A percentile compares a stretch with the other conserved stretches of the same genome.
These are phyloP conservation scores for Elsinoe batatas DNA, from an alignment of 2,329 filamentous ascomycete genomes.

Conservation along the genomic window DNA sequence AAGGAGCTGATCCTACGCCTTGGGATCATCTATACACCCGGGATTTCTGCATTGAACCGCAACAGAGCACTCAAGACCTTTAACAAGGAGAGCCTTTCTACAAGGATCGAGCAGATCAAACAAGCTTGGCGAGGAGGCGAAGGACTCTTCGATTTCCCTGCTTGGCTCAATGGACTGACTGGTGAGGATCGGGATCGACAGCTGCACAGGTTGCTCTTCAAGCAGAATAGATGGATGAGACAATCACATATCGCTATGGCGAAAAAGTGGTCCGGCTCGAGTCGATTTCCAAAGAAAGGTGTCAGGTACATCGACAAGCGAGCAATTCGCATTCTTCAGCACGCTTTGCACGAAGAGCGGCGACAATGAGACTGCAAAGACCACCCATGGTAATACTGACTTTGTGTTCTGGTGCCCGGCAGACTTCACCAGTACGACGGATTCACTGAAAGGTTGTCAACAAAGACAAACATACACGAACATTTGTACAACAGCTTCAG, in stretches of 20 bases:
- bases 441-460: too few species aligned
- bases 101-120: background rate
- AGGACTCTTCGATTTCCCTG: background rate
- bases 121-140: background rate
- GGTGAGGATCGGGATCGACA: background rate
- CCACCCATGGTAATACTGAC: too few species aligned
- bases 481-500: too few species aligned
- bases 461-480: too few species aligned
- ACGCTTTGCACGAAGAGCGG: background rate
- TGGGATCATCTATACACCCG: constrained; percentile 29
- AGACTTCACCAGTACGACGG: too few species aligned
- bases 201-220: background rate
- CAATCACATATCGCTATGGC: background rate
- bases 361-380: background rate
- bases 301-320: background rate
- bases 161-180: background rate
- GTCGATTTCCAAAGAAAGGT: background rate
- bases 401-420: too few species aligned
- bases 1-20: constrained; percentile 23
- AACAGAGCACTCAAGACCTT: background rate
- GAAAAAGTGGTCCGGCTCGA: background rate
- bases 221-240: background rate
- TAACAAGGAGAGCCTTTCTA: background rate
- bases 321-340: background rate
- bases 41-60: constrained; percentile 5